Evolutionary conservation across 345 rosid genomes (phyloP), one percentile per base, ranked within the genome.

Genomic region (Populus alba): DNA sequence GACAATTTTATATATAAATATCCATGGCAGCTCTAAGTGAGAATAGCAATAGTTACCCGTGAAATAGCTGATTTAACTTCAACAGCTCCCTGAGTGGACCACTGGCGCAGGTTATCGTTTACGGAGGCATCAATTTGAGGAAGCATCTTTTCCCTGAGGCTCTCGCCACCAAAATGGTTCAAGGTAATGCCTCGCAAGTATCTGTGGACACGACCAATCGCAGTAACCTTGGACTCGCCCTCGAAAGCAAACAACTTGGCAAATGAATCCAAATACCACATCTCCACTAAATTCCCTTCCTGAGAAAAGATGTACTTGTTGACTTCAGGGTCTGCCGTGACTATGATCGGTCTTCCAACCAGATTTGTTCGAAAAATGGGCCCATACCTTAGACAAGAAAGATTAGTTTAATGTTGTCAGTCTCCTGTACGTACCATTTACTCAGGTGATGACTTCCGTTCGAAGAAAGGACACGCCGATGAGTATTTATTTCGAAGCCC

Each of bases 321-420:
- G 25, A 75, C 57, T 13, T 75, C 76, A 13, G 87, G 47, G 29
- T 84, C 85, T 1, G 83, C 80, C 20, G 78, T 76, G 5, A 81
- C 71, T n/a, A 81, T 73, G 39, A 84, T 59, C 10, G 57, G 29
- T 51, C 65, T 33, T 22, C 81, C 63, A 23, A 59, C 63, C 5
- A 59, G 29, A 3, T 59, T n/a, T 8, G 63, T 59, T 25, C 63
- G 63, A n/a, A 59, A 59, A 25, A 82, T 70, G 22, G 37, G 81
- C 73, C 85, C 81, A 15, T 76, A 77, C 55, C 80, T 78, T 33
- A 4, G 35, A 33, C 35, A 33, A 33, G 5, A 33, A 4, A 33
- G 35, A 33, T 33, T 33, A 33, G 35, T 3, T 33, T 33, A 33
- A 33, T 33, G 35, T 4, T 33, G 35, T 33, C 35, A 33, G 35